Conservation (phyloP, 2,329 filamentous ascomycete species). For the Exophiala sp. region DNA sequence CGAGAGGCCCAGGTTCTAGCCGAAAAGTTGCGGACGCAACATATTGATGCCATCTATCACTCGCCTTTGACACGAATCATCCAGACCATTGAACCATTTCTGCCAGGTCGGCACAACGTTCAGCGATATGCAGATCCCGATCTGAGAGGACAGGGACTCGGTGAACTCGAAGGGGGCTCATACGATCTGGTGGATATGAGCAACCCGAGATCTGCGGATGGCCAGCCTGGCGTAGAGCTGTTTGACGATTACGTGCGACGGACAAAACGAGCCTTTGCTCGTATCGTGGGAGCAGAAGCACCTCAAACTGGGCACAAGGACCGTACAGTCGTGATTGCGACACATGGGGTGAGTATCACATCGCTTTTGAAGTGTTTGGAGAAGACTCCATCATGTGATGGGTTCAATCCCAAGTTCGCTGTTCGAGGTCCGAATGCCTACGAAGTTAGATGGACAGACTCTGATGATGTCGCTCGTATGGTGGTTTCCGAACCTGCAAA, state of each 20-base stretch:
- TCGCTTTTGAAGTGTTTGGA: slow-evolving; percentile 18
- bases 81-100: slow-evolving; percentile 17
- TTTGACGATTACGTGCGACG: slow-evolving; percentile 21
- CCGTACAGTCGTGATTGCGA: slow-evolving; percentile 16
- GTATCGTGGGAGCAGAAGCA: slow-evolving; percentile 14
- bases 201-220: slow-evolving; percentile 18
- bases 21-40: slow-evolving; percentile 21
- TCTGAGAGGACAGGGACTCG: slow-evolving; percentile 18
- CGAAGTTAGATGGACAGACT: slow-evolving; percentile 22
- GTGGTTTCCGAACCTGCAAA: slow-evolving; percentile 8
- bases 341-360: slow-evolving; percentile 21
- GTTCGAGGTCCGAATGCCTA: slow-evolving; percentile 16
- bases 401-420: slow-evolving; percentile 15
- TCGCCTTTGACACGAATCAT: slow-evolving; percentile 18
- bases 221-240: slow-evolving; percentile 15
- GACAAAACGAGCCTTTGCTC: slow-evolving; percentile 11
- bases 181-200: slow-evolving; percentile 21
- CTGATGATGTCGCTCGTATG: slow-evolving; percentile 17
- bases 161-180: slow-evolving; percentile 15
- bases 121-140: slow-evolving; percentile 7
- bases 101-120: slow-evolving; percentile 3
- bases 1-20: slow-evolving; percentile 12
- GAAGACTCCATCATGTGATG: slow-evolving; percentile 9
- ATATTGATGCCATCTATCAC: slow-evolving; percentile 30
- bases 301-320: slow-evolving; percentile 2